These are phyloP conservation scores for Echinochloa phyllopogon DNA, from an alignment of 176 grass and related monocot genomes.

Conservation along the genomic window DNA sequence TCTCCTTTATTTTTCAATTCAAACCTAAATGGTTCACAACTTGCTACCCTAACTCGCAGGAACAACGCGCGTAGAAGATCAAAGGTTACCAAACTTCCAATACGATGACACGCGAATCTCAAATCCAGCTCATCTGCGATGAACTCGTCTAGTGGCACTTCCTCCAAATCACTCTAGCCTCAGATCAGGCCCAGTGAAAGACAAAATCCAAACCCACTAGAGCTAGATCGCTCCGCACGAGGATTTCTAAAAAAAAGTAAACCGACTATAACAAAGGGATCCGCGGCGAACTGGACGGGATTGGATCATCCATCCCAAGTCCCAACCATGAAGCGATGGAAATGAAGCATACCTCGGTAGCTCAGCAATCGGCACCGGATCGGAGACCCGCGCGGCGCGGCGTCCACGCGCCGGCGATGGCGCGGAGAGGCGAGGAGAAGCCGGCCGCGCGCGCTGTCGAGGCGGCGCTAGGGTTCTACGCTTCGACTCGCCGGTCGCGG, in stretches of 20 bases:
- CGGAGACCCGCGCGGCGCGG: neutral
- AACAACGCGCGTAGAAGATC: neutral
- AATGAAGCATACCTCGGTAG: neutral
- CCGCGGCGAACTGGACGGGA: neutral
- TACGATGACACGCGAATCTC: neutral
- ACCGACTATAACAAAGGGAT: neutral
- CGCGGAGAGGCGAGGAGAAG: neutral
- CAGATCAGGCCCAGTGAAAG: neutral
- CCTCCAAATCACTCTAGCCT: neutral
- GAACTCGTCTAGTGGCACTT: neutral
- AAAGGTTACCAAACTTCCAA: neutral
- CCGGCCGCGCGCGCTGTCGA: neutral
- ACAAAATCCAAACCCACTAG: neutral
- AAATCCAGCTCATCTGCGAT: neutral
- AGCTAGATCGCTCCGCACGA: neutral
- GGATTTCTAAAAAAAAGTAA: too few species aligned
- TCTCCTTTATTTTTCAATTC: neutral
- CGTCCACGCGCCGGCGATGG: neutral
- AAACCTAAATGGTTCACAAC: neutral
- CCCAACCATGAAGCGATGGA: neutral
- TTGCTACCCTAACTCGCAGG: neutral
- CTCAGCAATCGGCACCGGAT: neutral
- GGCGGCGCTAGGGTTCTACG: slow-evolving; percentile 26
- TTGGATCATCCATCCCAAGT: neutral
- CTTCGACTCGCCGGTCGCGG: neutral